Conservation (phyloP, 495 filamentous ascomycete species). For the Staphylotrichum tortipilum region DNA sequence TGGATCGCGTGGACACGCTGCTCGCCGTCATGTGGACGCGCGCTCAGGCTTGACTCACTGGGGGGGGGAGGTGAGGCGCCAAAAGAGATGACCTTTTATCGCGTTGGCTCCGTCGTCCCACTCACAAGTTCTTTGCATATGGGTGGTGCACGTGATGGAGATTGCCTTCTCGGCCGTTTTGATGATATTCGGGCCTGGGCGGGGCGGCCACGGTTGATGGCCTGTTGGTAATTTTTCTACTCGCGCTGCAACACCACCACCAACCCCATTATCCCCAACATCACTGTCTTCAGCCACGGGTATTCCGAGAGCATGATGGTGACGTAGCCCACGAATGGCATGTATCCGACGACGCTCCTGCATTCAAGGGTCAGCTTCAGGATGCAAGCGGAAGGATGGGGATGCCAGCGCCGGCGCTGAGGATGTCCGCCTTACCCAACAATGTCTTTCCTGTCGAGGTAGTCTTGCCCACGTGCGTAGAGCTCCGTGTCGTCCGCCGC, state of each 20-base stretch:
- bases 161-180: too few species aligned
- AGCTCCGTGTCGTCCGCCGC: constrained; percentile 88
- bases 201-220: background rate
- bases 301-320: constrained; percentile 95
- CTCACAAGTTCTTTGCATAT: constrained; percentile 8
- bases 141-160: too few species aligned
- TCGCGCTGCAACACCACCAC: constrained; percentile 91
- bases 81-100: too few species aligned
- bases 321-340: constrained; percentile 93
- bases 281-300: constrained; percentile 91
- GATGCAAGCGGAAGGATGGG: background rate
- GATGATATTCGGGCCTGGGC: too few species aligned
- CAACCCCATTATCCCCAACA: constrained; percentile 90
- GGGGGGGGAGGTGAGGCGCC: too few species aligned
- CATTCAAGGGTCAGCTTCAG: background rate
- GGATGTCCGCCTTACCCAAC: constrained; percentile 48
- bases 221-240: constrained; percentile 26
- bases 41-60: too few species aligned
- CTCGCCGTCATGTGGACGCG: too few species aligned
- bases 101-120: constrained; percentile 1
- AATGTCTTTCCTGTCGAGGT: constrained; percentile 78
- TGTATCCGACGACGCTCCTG: constrained; percentile 77
- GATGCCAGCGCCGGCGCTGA: background rate
- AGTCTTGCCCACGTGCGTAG: constrained; percentile 71
- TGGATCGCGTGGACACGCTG: too few species aligned